A percentile compares a stretch with the other conserved stretches of the same genome.
Evolutionary conservation across 139 green algal species (phyloP).

Genomic region (Chlamydomonas sp.): DNA sequence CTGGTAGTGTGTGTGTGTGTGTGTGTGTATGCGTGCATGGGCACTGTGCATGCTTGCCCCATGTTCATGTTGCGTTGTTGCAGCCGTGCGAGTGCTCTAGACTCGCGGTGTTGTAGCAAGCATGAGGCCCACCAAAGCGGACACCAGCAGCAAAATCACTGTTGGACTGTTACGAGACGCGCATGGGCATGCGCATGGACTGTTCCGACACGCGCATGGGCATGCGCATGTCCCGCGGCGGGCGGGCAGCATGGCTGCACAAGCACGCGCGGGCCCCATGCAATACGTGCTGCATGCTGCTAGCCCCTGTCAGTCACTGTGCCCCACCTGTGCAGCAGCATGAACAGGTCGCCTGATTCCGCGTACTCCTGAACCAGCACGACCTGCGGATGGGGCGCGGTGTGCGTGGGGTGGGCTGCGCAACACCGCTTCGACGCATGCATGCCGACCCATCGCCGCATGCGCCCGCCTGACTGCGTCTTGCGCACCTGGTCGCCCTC

Average conservation of each 20-base stretch:
- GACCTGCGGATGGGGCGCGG: conserved; percentile 18
- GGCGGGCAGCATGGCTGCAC: background rate
- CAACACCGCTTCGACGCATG: background rate
- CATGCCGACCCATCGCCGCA: background rate
- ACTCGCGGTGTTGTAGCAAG: no score
- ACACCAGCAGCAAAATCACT: no score
- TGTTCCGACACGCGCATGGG: background rate
- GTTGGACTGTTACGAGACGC: no score
- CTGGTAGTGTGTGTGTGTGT: background rate
- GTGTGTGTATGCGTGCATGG: background rate
- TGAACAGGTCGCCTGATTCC: conserved; percentile 38
- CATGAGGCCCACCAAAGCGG: no score
- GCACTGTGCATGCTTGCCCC: background rate
- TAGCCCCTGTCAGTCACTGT: no score
- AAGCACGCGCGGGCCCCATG: no score
- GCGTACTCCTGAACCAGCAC: conserved; percentile 46
- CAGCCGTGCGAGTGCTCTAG: no score
- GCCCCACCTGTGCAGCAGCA: conserved; percentile 34
- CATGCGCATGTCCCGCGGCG: background rate
- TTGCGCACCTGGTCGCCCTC: conserved; percentile 30
- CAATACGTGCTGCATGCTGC: no score
- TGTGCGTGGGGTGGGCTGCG: background rate
- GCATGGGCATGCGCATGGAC: background rate
- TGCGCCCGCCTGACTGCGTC: background rate
- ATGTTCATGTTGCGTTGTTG: no score